Evolutionary conservation across 345 rosid genomes (phyloP).

Genomic region (Combretum micranthum): DNA sequence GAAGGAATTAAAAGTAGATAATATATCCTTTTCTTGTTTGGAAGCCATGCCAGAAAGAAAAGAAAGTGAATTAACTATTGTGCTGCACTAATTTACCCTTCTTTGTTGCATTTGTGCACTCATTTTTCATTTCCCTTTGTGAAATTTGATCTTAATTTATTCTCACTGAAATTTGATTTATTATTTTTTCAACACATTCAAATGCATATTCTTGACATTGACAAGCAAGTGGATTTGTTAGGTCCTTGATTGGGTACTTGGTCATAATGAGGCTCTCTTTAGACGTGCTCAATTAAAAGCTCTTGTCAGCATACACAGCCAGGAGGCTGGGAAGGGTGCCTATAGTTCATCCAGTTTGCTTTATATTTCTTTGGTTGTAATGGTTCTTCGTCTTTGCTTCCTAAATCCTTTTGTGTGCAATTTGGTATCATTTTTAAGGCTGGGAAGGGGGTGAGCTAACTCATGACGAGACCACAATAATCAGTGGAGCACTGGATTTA

Average conservation of each 20-base stretch:
- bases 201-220: background rate
- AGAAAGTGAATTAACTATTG: too few relatives aligned
- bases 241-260: conserved; percentile 72
- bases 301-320: conserved; percentile 73
- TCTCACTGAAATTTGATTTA: background rate
- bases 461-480: conserved; percentile 92
- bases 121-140: background rate
- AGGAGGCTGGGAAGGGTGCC: conserved; percentile 44
- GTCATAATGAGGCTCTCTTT: conserved; percentile 74
- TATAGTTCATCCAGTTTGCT: background rate
- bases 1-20: too few relatives aligned
- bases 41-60: too few relatives aligned
- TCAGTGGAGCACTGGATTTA: conserved; percentile 94
- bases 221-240: conserved; percentile 9
- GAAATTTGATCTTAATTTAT: background rate
- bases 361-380: conserved; percentile 2
- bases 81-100: too few relatives aligned
- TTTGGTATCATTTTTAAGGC: conserved; percentile 47
- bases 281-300: conserved; percentile 87
- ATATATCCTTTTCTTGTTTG: too few relatives aligned
- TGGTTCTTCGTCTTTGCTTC: conserved; percentile 10
- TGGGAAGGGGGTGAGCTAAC: conserved; percentile 99
- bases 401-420: conserved; percentile 18
- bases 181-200: background rate
- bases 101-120: too few relatives aligned